Percentiles rank a stretch among this genome's conserved stretches.
These are phyloP conservation scores for Hericium coralloides DNA, from an alignment of 768 basidiomycete genomes.

Conservation along the genomic window DNA sequence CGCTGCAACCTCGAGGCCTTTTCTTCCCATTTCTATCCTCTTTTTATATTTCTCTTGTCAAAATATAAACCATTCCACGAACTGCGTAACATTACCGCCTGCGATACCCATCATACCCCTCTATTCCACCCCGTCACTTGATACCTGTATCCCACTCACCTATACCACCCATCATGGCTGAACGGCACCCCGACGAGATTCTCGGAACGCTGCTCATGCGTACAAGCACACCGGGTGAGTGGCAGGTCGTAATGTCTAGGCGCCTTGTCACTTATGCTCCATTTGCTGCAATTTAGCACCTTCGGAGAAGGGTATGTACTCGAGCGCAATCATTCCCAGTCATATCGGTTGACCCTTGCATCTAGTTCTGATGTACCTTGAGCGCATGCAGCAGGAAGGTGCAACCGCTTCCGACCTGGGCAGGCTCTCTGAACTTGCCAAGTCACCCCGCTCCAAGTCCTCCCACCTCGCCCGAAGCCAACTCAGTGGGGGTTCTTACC, in stretches of 20 bases:
- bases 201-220: constrained; percentile 13
- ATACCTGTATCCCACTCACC: neutral
- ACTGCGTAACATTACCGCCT: neutral
- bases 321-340: too few species aligned
- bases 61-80: neutral
- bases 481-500: neutral
- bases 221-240: constrained; percentile 15
- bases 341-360: neutral
- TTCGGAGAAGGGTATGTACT: constrained; percentile 13
- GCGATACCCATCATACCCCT: neutral
- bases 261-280: neutral
- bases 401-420: constrained; percentile 4
- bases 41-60: neutral
- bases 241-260: neutral
- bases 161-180: constrained; percentile 5
- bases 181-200: constrained; percentile 7
- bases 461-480: constrained; percentile 1
- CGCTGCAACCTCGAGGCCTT: neutral
- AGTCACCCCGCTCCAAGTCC: neutral
- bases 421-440: neutral
- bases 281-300: constrained; percentile 6
- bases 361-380: constrained; percentile 13
- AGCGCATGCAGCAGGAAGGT: constrained; percentile 7
- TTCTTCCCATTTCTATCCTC: neutral
- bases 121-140: neutral